phyloP scores from a whole-genome alignment of 1,284 basidiomycete species.

The Ceratobasidium sp. region DNA sequence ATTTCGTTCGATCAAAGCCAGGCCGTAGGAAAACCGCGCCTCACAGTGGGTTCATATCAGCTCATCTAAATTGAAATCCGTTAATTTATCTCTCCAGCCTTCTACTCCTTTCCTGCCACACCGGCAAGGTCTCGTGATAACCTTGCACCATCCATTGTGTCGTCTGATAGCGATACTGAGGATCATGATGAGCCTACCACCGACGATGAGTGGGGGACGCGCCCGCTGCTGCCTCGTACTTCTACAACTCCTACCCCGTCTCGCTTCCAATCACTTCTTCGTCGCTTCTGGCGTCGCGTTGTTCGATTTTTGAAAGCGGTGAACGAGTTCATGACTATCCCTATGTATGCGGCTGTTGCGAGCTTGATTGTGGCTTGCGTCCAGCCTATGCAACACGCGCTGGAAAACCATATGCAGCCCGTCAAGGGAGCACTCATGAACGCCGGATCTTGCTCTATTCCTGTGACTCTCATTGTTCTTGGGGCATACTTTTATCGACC shows the following conservation, averaged over 20 bases:
- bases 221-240: conserved; percentile 50
- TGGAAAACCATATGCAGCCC: conserved; percentile 71
- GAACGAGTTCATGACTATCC: conserved; percentile 87
- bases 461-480: conserved; percentile 89
- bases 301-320: conserved; percentile 59
- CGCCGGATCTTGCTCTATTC: conserved; percentile 86
- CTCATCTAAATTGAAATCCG: background rate
- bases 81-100: conserved; percentile 53
- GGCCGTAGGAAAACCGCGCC: conserved; percentile 16
- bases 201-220: conserved; percentile 54
- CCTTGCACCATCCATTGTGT: conserved; percentile 50
- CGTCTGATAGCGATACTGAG: conserved; percentile 42
- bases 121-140: conserved; percentile 59
- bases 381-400: conserved; percentile 74
- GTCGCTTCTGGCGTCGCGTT: conserved; percentile 54
- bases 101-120: conserved; percentile 74
- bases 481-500: conserved; percentile 85
- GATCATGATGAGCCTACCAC: conserved; percentile 53
- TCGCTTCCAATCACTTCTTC: conserved; percentile 53
- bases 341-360: conserved; percentile 81
- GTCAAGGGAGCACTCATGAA: conserved; percentile 76
- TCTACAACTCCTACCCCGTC: conserved; percentile 52
- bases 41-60: conserved; percentile 20
- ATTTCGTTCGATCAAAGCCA: conserved; percentile 14
- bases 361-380: conserved; percentile 86